Evolutionary conservation across 2,329 filamentous ascomycete species (phyloP), one percentile per base, ranked within the genome.

Genomic region (Aureobasidium mangrovei): DNA sequence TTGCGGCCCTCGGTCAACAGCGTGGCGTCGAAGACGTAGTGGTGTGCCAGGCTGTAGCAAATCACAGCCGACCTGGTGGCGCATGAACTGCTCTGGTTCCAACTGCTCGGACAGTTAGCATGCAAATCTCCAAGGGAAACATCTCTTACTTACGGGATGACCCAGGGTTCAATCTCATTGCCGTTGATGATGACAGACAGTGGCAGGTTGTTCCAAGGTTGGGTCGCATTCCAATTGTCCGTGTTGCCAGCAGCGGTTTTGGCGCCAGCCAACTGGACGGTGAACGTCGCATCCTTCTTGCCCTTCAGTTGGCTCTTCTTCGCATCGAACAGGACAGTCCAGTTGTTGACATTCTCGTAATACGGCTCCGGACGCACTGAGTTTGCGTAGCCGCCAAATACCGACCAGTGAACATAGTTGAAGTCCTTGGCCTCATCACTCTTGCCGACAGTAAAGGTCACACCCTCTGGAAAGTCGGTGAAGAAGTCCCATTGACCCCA

Each of bases 401-500:
- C 79, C 55, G 76, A 78, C 82, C 81, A 85, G 63, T 85, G 82
- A 3, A 84, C 77, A 54, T 83, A 83, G 65, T 85, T 85, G 57
- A 82, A 70, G 60, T 82, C 78, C 8, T 67, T 64, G 0, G 66
- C 67, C 18, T 70, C 70, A 28, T 78, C 65, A 57, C 74, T 76
- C 61, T 75, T 65, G 7, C 81, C 80, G 1, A 85, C 74, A 10
- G 74, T 73, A 67, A 78, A 85, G 26, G 69, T 72, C 0, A 85
- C 73, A 3, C 82, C 81, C 0, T 76, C 59, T 0, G 81, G 80
- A 60, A 83, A 84, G 43, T 85, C 81, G 2, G 69, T 66, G 0
- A 73, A 70, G 63, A 79, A 85, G 62, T 84, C 81, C 60, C 83
- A 80, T 0, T 71, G 72, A 0, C 71, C 79, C 76, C 77, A 85